A percentile compares a stretch with the other conserved stretches of the same genome.
These are phyloP conservation scores for Chlorencoelia australis DNA, from an alignment of 2,329 filamentous ascomycete genomes.

Conservation along the genomic window DNA sequence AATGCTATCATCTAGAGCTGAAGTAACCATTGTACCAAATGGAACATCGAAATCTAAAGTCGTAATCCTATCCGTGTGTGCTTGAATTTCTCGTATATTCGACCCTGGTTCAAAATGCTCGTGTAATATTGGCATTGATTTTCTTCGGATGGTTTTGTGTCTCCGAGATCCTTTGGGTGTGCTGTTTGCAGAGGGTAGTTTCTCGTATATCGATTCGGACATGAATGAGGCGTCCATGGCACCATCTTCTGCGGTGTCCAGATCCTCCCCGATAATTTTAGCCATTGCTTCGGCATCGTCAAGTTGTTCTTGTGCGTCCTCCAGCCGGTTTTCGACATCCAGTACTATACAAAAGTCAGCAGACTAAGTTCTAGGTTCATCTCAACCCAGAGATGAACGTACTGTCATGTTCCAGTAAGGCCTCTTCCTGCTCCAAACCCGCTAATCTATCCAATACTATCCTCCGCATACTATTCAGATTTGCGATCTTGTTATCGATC, in stretches of 20 bases:
- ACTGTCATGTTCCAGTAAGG: constrained; percentile 81
- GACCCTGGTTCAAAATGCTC: constrained; percentile 90
- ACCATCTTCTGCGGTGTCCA: constrained; percentile 35
- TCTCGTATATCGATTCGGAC: constrained; percentile 96
- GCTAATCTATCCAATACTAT: constrained; percentile 85
- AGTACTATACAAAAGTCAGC: constrained; percentile 37
- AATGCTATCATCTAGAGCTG: constrained; percentile 86
- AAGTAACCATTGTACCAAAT: constrained; percentile 88
- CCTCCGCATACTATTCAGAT: constrained; percentile 83
- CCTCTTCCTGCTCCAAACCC: constrained; percentile 80
- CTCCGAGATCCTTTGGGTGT: constrained; percentile 39
- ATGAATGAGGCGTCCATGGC: constrained; percentile 61
- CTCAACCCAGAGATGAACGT: constrained; percentile 28
- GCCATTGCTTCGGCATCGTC: constrained; percentile 49
- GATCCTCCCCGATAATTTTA: constrained; percentile 40
- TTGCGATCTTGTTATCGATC: constrained; percentile 93
- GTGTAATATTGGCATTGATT: constrained; percentile 89
- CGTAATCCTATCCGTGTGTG: constrained; percentile 80
- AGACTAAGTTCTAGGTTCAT: neutral
- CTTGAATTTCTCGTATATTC: constrained; percentile 76
- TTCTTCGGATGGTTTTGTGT: constrained; percentile 52
- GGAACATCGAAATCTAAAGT: constrained; percentile 95
- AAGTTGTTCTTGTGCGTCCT: constrained; percentile 48
- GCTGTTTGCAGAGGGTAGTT: constrained; percentile 53
- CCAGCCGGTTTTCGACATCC: constrained; percentile 51